Evolutionary conservation across 1,284 basidiomycete species (phyloP), one percentile per base, ranked within the genome.

Genomic region (Malassezia yamatoensis): DNA sequence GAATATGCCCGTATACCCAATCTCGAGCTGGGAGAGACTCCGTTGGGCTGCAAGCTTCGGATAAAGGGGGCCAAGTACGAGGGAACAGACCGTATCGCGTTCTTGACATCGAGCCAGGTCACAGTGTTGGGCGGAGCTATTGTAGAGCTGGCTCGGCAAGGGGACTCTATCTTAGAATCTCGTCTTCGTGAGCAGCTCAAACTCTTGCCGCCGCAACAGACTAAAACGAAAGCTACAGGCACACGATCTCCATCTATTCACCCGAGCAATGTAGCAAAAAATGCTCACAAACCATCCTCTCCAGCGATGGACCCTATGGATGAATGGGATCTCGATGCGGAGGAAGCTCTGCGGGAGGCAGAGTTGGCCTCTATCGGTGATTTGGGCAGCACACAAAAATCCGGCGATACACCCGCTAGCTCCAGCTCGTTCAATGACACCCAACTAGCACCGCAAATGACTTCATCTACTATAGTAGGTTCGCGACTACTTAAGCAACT

Each of bases 281-380:
- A 4, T 29, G 24, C 24, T 29, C 24, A 29, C 3, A 29, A 7
- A 7, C 24, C 24, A 29, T 29, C 24, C 24, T 29, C 24, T 4
- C 24, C 24, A 29, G 24, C 7, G 24, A 29, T 29, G 3, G 24
- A 29, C 24, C 24, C 24, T 29, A 29, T 36, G 7, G 45, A 47
- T n/a, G 33, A 41, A 11, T 58, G 50, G 50, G 42, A 51, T n/a
- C 12, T 52, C 10, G 51, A 58, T 12, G 55, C 55, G 0, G 55
- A 58, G 32, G 37, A 43, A 24, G 55, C 46, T 15, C 15, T 58
- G 5, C 39, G 35, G 10, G 50, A 58, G 32, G 55, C 51, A 1
- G 54, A 57, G 21, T 21, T 12, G 15, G 54, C 54, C 9, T 8
- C 29, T 18, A 9, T 29, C 24, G 24, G 24, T 29, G 24, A 29